Evolutionary conservation across 768 basidiomycete species (phyloP), one percentile per base, ranked within the genome.

Genomic region (Butyriboletus loyo): DNA sequence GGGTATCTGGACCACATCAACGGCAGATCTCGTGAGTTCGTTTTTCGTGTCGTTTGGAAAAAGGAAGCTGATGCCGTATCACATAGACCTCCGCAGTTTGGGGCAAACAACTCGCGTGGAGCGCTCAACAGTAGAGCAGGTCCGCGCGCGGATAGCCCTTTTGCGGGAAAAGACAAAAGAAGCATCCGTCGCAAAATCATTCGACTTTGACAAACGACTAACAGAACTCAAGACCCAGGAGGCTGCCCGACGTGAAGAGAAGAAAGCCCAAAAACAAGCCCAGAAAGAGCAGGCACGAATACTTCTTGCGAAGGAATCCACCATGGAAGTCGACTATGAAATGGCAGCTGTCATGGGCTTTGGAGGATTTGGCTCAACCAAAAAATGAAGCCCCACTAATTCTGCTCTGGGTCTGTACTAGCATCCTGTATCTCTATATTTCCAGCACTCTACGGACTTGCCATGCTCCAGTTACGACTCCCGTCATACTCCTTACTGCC

Each of bases 1-100:
- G 90, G 85, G 10, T 98, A 98, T 67, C 75, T 99, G 42, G 95
- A 98, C 66, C 97, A 99, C 65, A 83, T 99, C 50, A 99, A 99
- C 72, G 86, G 92, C 53, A 80, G 94, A 76, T 83, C 84, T 49
- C 96, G 96, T 98, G 68, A 63, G 93, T 82, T 9, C 46, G 44
- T 41, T 46, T n/a, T 38, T 2, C 17, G 7, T 35, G 8, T 50
- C 46, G n/a, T 35, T 34, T 36, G 32, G 25, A 27, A 14, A 11
- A 14, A 11, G 21, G n/a, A n/a, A 27, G 28, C 22, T 57, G 13
- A 62, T 22, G 28, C n/a, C n/a, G 10, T 11, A 24, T 44, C 2
- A 39, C 32, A 7, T 67, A 98, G 97, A 99, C 77, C 77, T 99
- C 46, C 86, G 93, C 37, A 82, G 78, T 24, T 62, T 98, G n/a